Percentiles rank a stretch among this genome's conserved stretches.
Evolutionary conservation across 176 grass and related monocot species (phyloP).

Genomic region (Zea mays): DNA sequence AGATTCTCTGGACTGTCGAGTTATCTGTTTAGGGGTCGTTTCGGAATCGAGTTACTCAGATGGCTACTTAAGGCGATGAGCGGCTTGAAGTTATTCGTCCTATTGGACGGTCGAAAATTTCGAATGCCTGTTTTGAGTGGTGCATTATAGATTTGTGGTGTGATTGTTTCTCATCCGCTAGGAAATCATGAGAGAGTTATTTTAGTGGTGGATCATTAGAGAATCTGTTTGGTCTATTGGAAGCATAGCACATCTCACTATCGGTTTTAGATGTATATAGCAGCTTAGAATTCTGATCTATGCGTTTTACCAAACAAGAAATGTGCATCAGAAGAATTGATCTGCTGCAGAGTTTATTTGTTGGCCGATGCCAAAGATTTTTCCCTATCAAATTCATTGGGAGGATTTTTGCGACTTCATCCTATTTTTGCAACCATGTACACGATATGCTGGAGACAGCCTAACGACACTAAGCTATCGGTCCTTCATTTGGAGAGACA

Average conservation of each 20-base stretch:
- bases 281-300: constrained; percentile 1
- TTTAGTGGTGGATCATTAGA: not conserved
- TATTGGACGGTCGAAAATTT: not conserved
- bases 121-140: not conserved
- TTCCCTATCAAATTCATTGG: not conserved
- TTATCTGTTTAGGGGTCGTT: constrained; percentile 6
- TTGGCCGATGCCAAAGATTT: not conserved
- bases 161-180: not conserved
- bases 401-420: not conserved
- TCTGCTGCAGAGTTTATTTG: not conserved
- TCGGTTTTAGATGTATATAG: not conserved
- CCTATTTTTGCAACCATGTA: too few species aligned
- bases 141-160: not conserved
- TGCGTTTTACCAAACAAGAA: not conserved
- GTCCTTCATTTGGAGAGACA: not conserved
- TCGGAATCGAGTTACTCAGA: not conserved
- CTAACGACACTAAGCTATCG: not conserved
- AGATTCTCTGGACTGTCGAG: not conserved
- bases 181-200: not conserved
- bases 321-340: not conserved
- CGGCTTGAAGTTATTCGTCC: not conserved
- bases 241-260: not conserved
- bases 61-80: not conserved
- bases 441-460: too few species aligned
- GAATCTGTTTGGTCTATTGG: not conserved